A percentile compares a stretch with the other conserved stretches of the same genome.
These are phyloP conservation scores for Ramularia collo-cygni DNA, from an alignment of 2,329 filamentous ascomycete species.

Conservation along the genomic window DNA sequence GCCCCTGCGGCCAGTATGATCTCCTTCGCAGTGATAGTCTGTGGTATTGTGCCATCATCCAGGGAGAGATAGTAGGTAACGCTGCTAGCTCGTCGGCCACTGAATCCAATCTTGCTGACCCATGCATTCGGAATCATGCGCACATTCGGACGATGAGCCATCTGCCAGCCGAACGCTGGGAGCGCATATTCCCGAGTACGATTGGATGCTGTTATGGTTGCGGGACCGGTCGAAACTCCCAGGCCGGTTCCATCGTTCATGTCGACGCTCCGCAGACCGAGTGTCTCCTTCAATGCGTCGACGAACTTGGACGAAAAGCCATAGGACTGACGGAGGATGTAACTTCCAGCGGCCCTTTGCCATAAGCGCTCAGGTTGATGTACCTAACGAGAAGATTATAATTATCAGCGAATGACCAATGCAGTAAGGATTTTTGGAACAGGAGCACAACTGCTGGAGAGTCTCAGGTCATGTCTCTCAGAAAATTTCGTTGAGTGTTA, in stretches of 20 bases:
- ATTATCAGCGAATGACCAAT: too few relatives aligned
- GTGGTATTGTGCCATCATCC: slow-evolving; percentile 1
- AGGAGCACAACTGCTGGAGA: too few relatives aligned
- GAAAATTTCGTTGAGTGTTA: too few relatives aligned
- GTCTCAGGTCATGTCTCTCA: too few relatives aligned
- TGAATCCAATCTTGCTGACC: slow-evolving; percentile 9
- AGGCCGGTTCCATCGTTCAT: slow-evolving; percentile 5
- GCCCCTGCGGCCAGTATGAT: slow-evolving; percentile 46
- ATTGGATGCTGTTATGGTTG: slow-evolving; percentile 5
- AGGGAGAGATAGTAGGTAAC: slow-evolving; percentile 4
- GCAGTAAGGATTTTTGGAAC: too few relatives aligned
- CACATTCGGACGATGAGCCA: slow-evolving; percentile 7
- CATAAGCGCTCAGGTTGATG: slow-evolving; percentile 7
- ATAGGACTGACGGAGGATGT: not conserved
- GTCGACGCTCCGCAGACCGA: slow-evolving; percentile 5
- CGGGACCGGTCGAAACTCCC: slow-evolving; percentile 4
- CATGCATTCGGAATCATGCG: slow-evolving; percentile 6
- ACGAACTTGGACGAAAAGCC: slow-evolving; percentile 4
- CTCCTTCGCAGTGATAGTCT: slow-evolving; percentile 30
- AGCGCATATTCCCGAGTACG: slow-evolving; percentile 7
- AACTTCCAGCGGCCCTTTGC: slow-evolving; percentile 6
- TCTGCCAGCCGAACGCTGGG: slow-evolving; percentile 6
- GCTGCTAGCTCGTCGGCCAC: slow-evolving; percentile 3
- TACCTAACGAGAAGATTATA: too few relatives aligned
- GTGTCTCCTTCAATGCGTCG: slow-evolving; percentile 2